Evolutionary conservation across 305 asterid genomes (phyloP).

Genomic region (Fraxinus sp.): DNA sequence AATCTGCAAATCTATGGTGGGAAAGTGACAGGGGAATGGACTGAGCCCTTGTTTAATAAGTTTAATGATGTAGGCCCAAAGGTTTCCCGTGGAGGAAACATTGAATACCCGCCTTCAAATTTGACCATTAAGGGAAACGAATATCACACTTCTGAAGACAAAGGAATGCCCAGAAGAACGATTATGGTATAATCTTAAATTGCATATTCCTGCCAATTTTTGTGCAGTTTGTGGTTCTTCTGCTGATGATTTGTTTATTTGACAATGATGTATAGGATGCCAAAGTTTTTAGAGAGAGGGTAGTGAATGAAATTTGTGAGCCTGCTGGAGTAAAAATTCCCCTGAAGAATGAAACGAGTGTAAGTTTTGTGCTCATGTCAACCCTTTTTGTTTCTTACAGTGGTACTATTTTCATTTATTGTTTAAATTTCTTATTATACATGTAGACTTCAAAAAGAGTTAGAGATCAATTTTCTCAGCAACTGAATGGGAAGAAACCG

Average conservation of each 20-base stretch:
- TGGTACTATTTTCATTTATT: neutral
- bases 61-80: constrained; percentile 31
- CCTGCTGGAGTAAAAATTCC: constrained; percentile 35
- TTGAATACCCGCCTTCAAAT: constrained; percentile 32
- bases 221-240: neutral
- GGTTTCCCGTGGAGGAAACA: constrained; percentile 32
- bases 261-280: constrained; percentile 39
- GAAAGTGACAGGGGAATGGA: constrained; percentile 35
- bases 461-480: constrained; percentile 39
- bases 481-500: constrained; percentile 38
- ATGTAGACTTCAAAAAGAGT: constrained; percentile 53
- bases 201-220: neutral
- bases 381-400: neutral
- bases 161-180: constrained; percentile 36
- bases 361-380: constrained; percentile 29
- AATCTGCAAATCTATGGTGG: constrained; percentile 37
- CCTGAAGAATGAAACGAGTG: constrained; percentile 39
- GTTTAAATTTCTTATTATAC: constrained; percentile 1
- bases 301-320: constrained; percentile 33
- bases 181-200: constrained; percentile 41
- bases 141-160: constrained; percentile 27
- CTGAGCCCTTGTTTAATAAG: constrained; percentile 34
- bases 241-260: constrained; percentile 23
- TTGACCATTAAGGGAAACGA: constrained; percentile 28
- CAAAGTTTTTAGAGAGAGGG: constrained; percentile 34